Evolutionary conservation across 768 basidiomycete species (phyloP).

Genomic region (Hypsizygus marmoreus): DNA sequence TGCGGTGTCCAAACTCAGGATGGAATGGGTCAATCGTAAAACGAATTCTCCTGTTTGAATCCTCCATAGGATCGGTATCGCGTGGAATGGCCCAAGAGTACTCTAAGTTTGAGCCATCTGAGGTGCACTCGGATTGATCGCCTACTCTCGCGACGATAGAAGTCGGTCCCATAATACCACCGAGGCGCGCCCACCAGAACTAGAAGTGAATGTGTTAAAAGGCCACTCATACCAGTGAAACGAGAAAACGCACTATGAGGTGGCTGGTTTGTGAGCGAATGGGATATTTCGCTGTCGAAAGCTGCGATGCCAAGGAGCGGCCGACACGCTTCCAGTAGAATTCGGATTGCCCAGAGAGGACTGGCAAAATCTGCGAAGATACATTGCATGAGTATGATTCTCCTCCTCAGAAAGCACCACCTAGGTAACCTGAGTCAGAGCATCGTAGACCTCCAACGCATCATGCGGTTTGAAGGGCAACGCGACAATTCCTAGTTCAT

Average conservation of each 20-base stretch:
- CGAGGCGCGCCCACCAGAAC: conserved; percentile 21
- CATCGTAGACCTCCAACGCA: conserved; percentile 13
- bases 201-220: not conserved
- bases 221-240: not conserved
- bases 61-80: conserved; percentile 14
- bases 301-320: conserved; percentile 14
- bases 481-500: conserved; percentile 9
- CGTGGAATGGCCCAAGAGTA: conserved; percentile 19
- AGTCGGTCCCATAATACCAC: conserved; percentile 16
- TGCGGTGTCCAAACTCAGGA: conserved; percentile 14
- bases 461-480: conserved; percentile 1
- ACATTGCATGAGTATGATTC: too few species aligned
- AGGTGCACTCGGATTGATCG: conserved; percentile 16
- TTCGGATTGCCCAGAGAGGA: conserved; percentile 14
- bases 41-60: conserved; percentile 14
- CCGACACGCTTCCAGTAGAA: conserved; percentile 16
- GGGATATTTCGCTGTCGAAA: conserved; percentile 18
- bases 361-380: conserved; percentile 11
- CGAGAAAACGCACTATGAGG: conserved; percentile 6
- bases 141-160: conserved; percentile 10
- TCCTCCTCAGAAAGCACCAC: too few species aligned
- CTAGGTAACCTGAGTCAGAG: conserved; percentile 16
- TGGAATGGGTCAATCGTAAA: conserved; percentile 19
- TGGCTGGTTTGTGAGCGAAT: conserved; percentile 17
- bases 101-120: conserved; percentile 18